phyloP scores from a whole-genome alignment of 345 rosid species.

The Eucalyptus albens region DNA sequence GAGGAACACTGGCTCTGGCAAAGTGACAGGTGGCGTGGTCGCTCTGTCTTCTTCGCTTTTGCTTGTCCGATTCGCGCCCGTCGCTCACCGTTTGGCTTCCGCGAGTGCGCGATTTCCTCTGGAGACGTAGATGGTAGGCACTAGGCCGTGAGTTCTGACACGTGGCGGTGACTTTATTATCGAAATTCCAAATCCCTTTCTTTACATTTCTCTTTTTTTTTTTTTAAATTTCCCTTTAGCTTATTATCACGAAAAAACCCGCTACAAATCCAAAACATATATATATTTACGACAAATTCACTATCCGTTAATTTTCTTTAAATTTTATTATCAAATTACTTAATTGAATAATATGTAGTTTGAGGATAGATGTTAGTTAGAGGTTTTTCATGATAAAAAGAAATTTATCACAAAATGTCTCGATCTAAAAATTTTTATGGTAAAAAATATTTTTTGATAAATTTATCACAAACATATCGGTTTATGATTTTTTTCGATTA shows the following conservation, averaged over 20 bases:
- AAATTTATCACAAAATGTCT: fast-evolving
- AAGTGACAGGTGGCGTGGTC: background rate
- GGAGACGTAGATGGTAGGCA: background rate
- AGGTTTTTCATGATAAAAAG: fast-evolving
- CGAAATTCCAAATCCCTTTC: background rate
- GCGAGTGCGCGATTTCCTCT: background rate
- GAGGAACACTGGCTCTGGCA: background rate
- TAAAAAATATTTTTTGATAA: no score
- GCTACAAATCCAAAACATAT: fast-evolving
- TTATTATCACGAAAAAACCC: no score
- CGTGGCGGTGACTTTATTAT: background rate
- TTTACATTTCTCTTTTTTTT: background rate
- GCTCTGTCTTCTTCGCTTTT: background rate
- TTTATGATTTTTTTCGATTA: fast-evolving
- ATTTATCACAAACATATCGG: fast-evolving
- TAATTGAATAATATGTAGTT: fast-evolving
- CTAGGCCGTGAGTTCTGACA: background rate
- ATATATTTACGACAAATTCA: fast-evolving
- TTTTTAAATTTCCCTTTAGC: background rate
- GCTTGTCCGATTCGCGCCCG: background rate
- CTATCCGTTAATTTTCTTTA: fast-evolving
- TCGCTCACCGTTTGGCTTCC: background rate
- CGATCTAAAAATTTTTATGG: fast-evolving
- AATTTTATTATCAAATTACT: no score
- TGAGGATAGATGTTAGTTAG: fast-evolving